Base-by-base conservation (phyloP, 768 basidiomycete genomes). In the Tulasnella sp. region DNA sequence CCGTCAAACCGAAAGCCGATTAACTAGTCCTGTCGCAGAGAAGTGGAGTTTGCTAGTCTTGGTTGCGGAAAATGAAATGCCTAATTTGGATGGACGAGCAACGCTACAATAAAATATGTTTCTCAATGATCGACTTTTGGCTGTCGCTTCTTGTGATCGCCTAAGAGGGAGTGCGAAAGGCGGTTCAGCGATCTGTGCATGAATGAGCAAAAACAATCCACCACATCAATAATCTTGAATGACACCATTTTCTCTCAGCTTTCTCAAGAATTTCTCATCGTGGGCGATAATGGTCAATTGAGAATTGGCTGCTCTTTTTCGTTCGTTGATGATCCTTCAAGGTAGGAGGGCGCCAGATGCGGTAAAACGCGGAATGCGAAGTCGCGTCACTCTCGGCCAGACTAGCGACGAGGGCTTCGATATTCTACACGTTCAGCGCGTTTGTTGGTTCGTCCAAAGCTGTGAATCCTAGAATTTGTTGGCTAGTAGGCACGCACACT, bases 401-500 rank as follows among this genome's bases (percentile, higher is more conserved):
- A 82, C 96, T 95, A 34, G 90, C 90, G 5, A 97, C 97, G 24
- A 99, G 88, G 14, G 97, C 96, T 83, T 96, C 94, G 78, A 99
- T 97, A 83, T 98, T 98, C 85, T 98, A 97, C 14, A 92, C 90
- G 83, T 99, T 98, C 73, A 99, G 87, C 38, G 97, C 98, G 81
- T 98, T 99, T 31, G 98, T 99, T 18, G 98, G 98, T 87, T 99
- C 98, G 83, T 99, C 98, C 80, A 99, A 87, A 0, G 98, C 98
- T 79, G 40, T 42, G 10, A 6, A 21, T 73, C 14, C 31, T 1
- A 21, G 27, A 40, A 1, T 72, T 24, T 8, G 39, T 40, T 16
- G 31, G 39, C 40, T 40, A 31, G 12, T 12, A 5, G 8, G 40
- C 21, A 16, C 34, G 2, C 3, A 14, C 16, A 72, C 78, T 24